Evolutionary conservation across 768 basidiomycete genomes (phyloP), one percentile per base, ranked within the genome.

Genomic region (Kwoniella bestiolae): DNA sequence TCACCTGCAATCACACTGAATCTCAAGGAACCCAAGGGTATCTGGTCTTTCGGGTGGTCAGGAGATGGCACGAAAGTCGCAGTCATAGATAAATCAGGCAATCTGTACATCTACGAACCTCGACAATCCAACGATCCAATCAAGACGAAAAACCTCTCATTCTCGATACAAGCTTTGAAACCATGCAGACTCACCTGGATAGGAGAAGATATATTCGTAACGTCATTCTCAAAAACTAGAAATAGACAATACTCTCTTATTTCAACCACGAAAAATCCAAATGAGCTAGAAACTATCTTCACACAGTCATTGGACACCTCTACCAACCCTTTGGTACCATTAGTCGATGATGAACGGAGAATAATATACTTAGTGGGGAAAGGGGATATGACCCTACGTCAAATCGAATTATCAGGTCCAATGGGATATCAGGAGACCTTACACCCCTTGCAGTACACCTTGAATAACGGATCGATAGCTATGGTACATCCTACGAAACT

Each of bases 381-480:
- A 68, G 81, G 81, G 1, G 82, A 83, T 69, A 81, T 80, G 77
- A 75, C 73, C 1, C 57, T 81, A 16, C 72, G 78, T 0, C 82
- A 81, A 66, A 63, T 79, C 23, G 81, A 82, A 63, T 38, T 82
- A 0, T 67, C 73, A 1, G 74, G 70, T 11, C 68, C 75, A 12
- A 35, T 45, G 1, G 74, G 73, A 32, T 73, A 74, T 57, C 80
- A 80, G 12, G 77, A 80, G 57, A 78, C 71, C 1, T 12, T 73
- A 23, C 76, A 77, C 21, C 41, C 74, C 1, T 46, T 82, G 0
- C 75, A 75, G 0, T 62, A 62, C 18, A 57, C 78, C 9, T 38
- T 81, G 11, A 57, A 72, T 5, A 68, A 72, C 3, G 66, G 73
- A 18, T 73, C 78, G 2, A 59, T 82, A 29, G 67, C 75, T 3